Percentiles rank a stretch among this genome's conserved stretches.
Evolutionary conservation across 352 stramenopile genomes (phyloP).

Genomic region (Phytophthora pinifolia): DNA sequence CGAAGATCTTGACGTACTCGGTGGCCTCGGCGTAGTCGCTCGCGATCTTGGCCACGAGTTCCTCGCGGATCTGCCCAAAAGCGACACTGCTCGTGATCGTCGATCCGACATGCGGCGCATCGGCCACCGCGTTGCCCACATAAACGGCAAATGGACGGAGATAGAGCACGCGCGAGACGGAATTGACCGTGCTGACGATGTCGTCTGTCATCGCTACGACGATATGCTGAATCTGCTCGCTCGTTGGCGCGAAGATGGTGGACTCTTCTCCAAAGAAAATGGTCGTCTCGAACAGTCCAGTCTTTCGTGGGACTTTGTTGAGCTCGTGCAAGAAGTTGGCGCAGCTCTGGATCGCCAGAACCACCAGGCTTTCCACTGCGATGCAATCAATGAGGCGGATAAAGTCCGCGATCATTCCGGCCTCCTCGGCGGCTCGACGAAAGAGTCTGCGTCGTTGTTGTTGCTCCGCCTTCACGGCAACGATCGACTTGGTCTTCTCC

Average conservation of each 20-base stretch:
- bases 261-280: slow-evolving; percentile 86
- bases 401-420: slow-evolving; percentile 90
- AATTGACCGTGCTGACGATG: slow-evolving; percentile 89
- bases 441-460: slow-evolving; percentile 80
- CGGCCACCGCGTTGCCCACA: slow-evolving; percentile 60
- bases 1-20: slow-evolving; percentile 93
- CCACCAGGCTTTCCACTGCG: slow-evolving; percentile 89
- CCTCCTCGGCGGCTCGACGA: slow-evolving; percentile 85
- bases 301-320: slow-evolving; percentile 85
- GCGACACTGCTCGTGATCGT: slow-evolving; percentile 71
- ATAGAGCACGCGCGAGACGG: slow-evolving; percentile 89
- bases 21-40: slow-evolving; percentile 86
- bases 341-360: slow-evolving; percentile 81
- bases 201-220: slow-evolving; percentile 88
- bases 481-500: slow-evolving; percentile 92
- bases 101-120: slow-evolving; percentile 74
- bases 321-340: slow-evolving; percentile 89
- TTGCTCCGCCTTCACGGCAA: slow-evolving; percentile 91
- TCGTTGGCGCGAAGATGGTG: slow-evolving; percentile 87
- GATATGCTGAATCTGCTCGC: slow-evolving; percentile 88
- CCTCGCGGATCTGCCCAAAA: slow-evolving; percentile 74
- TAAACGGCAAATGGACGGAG: slow-evolving; percentile 84
- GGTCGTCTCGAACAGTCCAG: slow-evolving; percentile 93
- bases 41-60: slow-evolving; percentile 84
- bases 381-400: slow-evolving; percentile 95